Evolutionary conservation across 2,329 filamentous ascomycete genomes (phyloP).

Genomic region (Neofusicoccum cordaticola): DNA sequence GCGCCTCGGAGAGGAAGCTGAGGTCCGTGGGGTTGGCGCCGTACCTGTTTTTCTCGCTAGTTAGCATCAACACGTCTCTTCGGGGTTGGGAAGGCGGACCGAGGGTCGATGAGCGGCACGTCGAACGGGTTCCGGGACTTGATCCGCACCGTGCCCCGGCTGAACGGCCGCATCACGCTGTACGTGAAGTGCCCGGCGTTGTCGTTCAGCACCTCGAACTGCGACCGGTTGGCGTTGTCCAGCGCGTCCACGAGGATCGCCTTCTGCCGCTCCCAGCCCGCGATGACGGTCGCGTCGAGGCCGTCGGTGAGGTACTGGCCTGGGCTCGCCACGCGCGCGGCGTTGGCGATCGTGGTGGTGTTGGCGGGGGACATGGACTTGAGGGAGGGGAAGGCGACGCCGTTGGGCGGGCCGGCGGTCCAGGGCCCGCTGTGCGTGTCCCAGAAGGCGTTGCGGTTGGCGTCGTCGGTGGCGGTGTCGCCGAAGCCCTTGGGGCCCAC

Average conservation of each 20-base stretch:
- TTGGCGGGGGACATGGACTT: not conserved
- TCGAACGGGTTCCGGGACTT: constrained; percentile 14
- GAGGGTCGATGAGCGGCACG: not conserved
- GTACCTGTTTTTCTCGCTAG: constrained; percentile 1
- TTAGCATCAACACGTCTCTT: not conserved
- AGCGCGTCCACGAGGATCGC: not conserved
- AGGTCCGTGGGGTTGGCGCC: constrained; percentile 27
- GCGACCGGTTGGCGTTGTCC: constrained; percentile 2
- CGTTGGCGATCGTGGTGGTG: not conserved
- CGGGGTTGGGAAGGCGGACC: not conserved
- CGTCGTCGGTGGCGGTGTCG: not conserved
- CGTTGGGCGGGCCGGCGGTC: constrained; percentile 13
- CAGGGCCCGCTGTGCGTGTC: not conserved
- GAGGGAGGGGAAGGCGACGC: constrained; percentile 17
- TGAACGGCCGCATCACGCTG: constrained; percentile 23
- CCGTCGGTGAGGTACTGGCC: not conserved
- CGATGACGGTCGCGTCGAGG: constrained; percentile 3
- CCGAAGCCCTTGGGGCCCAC: not conserved
- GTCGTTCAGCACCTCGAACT: constrained; percentile 17
- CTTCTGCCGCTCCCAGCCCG: constrained; percentile 14
- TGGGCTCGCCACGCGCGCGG: not conserved
- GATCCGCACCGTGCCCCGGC: constrained; percentile 26
- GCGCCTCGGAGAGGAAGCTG: constrained; percentile 23
- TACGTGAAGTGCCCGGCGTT: constrained; percentile 12
- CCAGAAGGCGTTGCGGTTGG: not conserved